A percentile compares a stretch with the other conserved stretches of the same genome.
Evolutionary conservation across 768 basidiomycete species (phyloP).

Genomic region (Leccinum sublutescens): DNA sequence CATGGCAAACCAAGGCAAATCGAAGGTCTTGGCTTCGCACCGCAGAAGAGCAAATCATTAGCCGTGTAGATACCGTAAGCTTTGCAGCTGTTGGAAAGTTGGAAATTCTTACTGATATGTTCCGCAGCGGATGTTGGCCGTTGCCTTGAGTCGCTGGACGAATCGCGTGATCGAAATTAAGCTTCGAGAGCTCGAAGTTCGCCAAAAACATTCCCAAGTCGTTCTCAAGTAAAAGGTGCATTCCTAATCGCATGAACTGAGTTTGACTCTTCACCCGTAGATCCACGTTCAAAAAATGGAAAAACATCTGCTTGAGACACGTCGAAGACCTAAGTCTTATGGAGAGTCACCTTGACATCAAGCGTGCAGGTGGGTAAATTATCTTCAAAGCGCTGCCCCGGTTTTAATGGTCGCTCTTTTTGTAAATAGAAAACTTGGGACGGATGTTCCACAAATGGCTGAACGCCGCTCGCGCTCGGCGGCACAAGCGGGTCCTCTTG

Average conservation of each 20-base stretch:
- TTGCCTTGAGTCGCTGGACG: constrained; percentile 59
- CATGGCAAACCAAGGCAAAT: constrained; percentile 44
- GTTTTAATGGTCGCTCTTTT: constrained; percentile 1
- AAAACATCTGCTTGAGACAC: constrained; percentile 55
- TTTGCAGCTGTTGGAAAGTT: not conserved
- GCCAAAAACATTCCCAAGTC: constrained; percentile 43
- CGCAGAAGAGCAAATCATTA: constrained; percentile 43
- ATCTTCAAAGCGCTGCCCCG: not conserved
- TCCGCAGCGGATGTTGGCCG: constrained; percentile 50
- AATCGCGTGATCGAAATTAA: constrained; percentile 73
- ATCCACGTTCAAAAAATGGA: constrained; percentile 68
- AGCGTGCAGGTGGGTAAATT: constrained; percentile 61
- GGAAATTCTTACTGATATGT: constrained; percentile 1
- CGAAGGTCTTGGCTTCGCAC: constrained; percentile 39
- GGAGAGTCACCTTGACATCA: constrained; percentile 80
- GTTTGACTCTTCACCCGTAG: constrained; percentile 35
- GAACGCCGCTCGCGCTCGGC: constrained; percentile 52
- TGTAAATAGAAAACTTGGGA: constrained; percentile 56
- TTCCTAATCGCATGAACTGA: constrained; percentile 12
- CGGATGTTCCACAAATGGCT: constrained; percentile 74
- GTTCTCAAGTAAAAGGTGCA: constrained; percentile 36
- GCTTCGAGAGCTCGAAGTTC: constrained; percentile 64
- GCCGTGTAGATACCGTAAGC: constrained; percentile 42
- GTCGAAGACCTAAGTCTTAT: constrained; percentile 74
- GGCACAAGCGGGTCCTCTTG: constrained; percentile 59